Conservation (phyloP, 2,329 filamentous ascomycete genomes). For the Ophiobolus disseminans region DNA sequence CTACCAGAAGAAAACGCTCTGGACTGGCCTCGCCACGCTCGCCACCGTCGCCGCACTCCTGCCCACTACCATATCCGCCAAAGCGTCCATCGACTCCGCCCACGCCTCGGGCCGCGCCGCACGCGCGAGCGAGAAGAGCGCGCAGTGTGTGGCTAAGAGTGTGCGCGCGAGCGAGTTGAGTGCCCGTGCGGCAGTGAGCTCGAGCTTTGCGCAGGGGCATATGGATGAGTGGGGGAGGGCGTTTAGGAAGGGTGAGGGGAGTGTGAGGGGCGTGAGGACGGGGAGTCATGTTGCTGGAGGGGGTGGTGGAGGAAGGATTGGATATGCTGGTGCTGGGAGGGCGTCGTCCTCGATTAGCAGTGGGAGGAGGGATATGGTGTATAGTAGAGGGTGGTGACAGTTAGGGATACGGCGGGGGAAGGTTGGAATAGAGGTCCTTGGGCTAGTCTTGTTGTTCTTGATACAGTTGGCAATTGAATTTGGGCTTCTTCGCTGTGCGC, state of each 20-base stretch:
- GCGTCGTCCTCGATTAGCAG: too few relatives aligned
- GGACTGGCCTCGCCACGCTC: slow-evolving; percentile 1
- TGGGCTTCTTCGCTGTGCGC: too few relatives aligned
- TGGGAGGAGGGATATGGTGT: not conserved
- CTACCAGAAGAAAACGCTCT: slow-evolving; percentile 10
- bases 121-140: slow-evolving; percentile 4
- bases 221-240: slow-evolving; percentile 6
- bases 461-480: too few relatives aligned
- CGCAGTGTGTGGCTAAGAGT: slow-evolving; percentile 4
- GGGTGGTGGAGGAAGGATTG: not conserved
- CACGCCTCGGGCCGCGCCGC: slow-evolving; percentile 3
- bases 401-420: not conserved
- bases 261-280: too few relatives aligned
- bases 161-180: slow-evolving; percentile 1
- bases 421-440: too few relatives aligned
- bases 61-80: not conserved
- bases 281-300: too few relatives aligned
- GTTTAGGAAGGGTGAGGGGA: slow-evolving; percentile 1
- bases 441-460: too few relatives aligned
- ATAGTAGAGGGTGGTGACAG: not conserved
- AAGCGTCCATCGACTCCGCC: slow-evolving; percentile 3
- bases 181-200: slow-evolving; percentile 1
- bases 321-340: too few relatives aligned
- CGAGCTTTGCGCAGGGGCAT: slow-evolving; percentile 5
- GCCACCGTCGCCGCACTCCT: slow-evolving; percentile 6